Conservation (phyloP, 1,284 basidiomycete species). For the Agroathelia rolfsii region DNA sequence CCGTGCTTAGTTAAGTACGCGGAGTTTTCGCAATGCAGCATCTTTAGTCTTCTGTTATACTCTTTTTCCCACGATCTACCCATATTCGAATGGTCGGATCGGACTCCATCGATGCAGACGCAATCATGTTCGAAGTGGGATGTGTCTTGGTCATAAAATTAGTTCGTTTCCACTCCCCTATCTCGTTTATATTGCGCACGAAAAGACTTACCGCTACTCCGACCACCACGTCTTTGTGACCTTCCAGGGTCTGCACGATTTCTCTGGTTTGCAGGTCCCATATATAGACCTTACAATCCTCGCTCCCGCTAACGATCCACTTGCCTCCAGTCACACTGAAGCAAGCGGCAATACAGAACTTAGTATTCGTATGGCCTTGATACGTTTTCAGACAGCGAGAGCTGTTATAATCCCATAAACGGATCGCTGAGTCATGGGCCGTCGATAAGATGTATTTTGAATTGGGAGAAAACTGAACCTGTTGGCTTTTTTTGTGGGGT, state of each 20-base stretch:
- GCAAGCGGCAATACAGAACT: conserved; percentile 71
- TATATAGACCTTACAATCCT: conserved; percentile 81
- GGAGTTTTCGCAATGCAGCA: too few species aligned
- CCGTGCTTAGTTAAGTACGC: too few species aligned
- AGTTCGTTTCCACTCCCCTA: conserved; percentile 9
- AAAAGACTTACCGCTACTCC: conserved; percentile 50
- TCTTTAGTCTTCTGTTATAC: too few species aligned
- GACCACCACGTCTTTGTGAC: conserved; percentile 70
- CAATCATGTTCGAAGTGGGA: conserved; percentile 75
- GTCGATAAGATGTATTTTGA: conserved; percentile 89
- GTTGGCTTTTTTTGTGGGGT: conserved; percentile 49
- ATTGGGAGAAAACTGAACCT: conserved; percentile 89
- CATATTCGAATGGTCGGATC: conserved; percentile 75
- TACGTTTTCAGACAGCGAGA: conserved; percentile 90
- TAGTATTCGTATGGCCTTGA: conserved; percentile 68
- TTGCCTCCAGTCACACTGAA: conserved; percentile 78
- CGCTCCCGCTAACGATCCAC: conserved; percentile 86
- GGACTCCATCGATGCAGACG: conserved; percentile 72
- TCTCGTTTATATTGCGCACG: conserved; percentile 5
- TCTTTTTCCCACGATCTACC: conserved; percentile 56
- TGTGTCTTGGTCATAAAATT: conserved; percentile 49
- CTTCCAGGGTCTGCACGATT: conserved; percentile 70
- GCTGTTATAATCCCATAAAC: conserved; percentile 93
- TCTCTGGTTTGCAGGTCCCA: conserved; percentile 90
- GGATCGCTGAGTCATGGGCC: conserved; percentile 83